A percentile compares a stretch with the other conserved stretches of the same genome.
These are phyloP conservation scores for Arthroderma sp. DNA, from an alignment of 2,329 filamentous ascomycete genomes.

Conservation along the genomic window DNA sequence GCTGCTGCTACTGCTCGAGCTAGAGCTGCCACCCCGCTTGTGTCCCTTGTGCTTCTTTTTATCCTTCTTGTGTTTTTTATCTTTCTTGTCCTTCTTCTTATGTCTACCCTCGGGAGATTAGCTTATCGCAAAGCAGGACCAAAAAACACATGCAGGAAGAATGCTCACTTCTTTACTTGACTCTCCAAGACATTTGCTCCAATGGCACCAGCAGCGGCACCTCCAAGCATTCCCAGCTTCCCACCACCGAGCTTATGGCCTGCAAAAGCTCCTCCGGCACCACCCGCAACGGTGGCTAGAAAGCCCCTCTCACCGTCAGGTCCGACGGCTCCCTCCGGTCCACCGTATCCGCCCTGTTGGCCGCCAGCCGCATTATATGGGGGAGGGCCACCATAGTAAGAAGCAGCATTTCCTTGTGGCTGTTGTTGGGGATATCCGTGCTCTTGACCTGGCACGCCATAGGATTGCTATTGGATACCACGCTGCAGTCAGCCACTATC, in stretches of 20 bases:
- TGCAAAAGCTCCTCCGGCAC: constrained; percentile 23
- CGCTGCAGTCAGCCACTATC: not conserved
- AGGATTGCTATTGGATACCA: not conserved
- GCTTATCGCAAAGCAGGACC: too few relatives aligned
- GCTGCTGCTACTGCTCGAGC: constrained; percentile 11
- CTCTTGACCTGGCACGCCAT: not conserved
- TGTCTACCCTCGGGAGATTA: constrained; percentile 5
- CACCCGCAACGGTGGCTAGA: constrained; percentile 25
- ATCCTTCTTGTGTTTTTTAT: constrained; percentile 15
- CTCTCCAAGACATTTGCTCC: constrained; percentile 18
- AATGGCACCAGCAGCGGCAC: constrained; percentile 21
- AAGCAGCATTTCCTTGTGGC: constrained; percentile 16
- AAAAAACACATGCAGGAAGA: not conserved
- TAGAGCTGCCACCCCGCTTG: constrained; percentile 12
- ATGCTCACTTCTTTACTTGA: constrained; percentile 17
- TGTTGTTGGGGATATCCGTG: constrained; percentile 13
- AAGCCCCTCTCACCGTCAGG: constrained; percentile 23
- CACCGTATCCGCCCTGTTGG: constrained; percentile 1
- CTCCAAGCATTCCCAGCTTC: constrained; percentile 20
- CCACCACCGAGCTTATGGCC: constrained; percentile 25
- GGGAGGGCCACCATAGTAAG: constrained; percentile 18
- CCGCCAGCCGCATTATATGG: constrained; percentile 2
- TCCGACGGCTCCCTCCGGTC: constrained; percentile 7
- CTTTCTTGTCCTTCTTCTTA: constrained; percentile 16
- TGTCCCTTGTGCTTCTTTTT: constrained; percentile 11